Percentiles rank a stretch among this genome's conserved stretches.
These are phyloP conservation scores for Heritiera littoralis DNA, from an alignment of 345 rosid genomes.

Conservation along the genomic window DNA sequence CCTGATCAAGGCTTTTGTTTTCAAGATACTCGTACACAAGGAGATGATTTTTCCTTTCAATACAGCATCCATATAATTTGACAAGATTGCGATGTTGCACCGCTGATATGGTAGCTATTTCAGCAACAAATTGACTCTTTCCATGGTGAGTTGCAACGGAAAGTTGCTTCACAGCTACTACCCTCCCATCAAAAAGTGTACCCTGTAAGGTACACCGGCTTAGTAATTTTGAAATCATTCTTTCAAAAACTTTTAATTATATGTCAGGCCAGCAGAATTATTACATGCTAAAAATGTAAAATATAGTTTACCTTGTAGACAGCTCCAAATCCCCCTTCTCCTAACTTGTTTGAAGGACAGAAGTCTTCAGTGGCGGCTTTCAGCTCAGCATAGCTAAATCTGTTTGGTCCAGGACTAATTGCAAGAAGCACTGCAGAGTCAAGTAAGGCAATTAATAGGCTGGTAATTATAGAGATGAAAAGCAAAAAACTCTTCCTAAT, in stretches of 20 bases:
- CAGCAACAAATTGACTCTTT: slow-evolving; percentile 36
- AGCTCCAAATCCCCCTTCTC: slow-evolving; percentile 43
- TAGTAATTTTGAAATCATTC: background rate
- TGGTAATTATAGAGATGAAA: background rate
- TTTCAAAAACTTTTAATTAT: background rate
- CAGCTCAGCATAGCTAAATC: slow-evolving; percentile 35
- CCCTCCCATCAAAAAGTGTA: slow-evolving; percentile 37
- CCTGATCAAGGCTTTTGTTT: slow-evolving; percentile 75
- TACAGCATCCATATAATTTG: slow-evolving; percentile 68
- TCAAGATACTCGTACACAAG: slow-evolving; percentile 73
- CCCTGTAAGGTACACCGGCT: slow-evolving; percentile 25
- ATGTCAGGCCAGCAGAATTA: background rate
- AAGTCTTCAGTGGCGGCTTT: slow-evolving; percentile 38
- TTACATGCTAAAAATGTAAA: background rate
- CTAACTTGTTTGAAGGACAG: slow-evolving; percentile 34
- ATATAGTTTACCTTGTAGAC: slow-evolving; percentile 37
- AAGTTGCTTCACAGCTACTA: slow-evolving; percentile 41
- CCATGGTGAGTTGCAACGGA: slow-evolving; percentile 47
- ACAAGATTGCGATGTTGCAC: slow-evolving; percentile 76
- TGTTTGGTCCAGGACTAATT: slow-evolving; percentile 31
- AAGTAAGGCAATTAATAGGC: background rate
- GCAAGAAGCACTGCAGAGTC: slow-evolving; percentile 32
- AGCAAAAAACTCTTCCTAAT: background rate
- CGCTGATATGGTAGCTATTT: slow-evolving; percentile 43
- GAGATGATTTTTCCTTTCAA: slow-evolving; percentile 56